These are phyloP conservation scores for Cicer cuneatum DNA, from an alignment of 306 rosid species.

Conservation along the genomic window DNA sequence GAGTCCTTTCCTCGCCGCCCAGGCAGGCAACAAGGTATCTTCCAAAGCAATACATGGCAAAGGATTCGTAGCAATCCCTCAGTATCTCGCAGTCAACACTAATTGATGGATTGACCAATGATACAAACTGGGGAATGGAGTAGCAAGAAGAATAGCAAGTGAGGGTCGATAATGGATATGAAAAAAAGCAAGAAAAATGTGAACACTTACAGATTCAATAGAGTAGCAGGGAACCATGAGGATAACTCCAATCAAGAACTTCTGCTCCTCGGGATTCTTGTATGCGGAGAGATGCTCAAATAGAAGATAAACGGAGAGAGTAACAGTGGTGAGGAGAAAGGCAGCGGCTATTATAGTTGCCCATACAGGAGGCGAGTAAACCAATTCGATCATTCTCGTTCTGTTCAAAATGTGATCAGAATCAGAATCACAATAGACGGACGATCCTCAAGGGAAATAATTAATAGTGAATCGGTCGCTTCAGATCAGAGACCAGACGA, in stretches of 20 bases:
- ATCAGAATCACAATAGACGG: background rate
- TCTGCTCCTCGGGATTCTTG: slow-evolving; percentile 98
- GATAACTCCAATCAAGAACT: slow-evolving; percentile 88
- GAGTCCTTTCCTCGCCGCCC: slow-evolving; percentile 95
- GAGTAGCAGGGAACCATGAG: slow-evolving; percentile 97
- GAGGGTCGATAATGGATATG: background rate
- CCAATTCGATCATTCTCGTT: slow-evolving; percentile 34
- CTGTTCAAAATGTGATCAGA: background rate
- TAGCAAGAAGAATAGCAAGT: slow-evolving; percentile 28
- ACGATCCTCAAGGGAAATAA: background rate
- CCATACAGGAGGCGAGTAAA: slow-evolving; percentile 81
- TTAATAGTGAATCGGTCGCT: too few relatives aligned
- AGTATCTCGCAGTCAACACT: slow-evolving; percentile 88
- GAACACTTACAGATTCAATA: slow-evolving; percentile 82
- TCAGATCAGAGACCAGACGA: background rate
- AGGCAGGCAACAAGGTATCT: slow-evolving; percentile 94
- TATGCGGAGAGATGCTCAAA: slow-evolving; percentile 95
- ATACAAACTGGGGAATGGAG: slow-evolving; percentile 61
- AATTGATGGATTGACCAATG: slow-evolving; percentile 78
- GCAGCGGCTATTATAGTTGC: slow-evolving; percentile 68
- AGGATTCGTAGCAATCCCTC: slow-evolving; percentile 96
- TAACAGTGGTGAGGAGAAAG: slow-evolving; percentile 70
- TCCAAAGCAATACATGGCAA: slow-evolving; percentile 99
- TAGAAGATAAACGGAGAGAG: slow-evolving; percentile 79
- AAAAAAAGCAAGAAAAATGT: too few relatives aligned